A percentile compares a stretch with the other conserved stretches of the same genome.
These are phyloP conservation scores for Penstemon newberryi DNA, from an alignment of 257 asterid species.

Conservation along the genomic window DNA sequence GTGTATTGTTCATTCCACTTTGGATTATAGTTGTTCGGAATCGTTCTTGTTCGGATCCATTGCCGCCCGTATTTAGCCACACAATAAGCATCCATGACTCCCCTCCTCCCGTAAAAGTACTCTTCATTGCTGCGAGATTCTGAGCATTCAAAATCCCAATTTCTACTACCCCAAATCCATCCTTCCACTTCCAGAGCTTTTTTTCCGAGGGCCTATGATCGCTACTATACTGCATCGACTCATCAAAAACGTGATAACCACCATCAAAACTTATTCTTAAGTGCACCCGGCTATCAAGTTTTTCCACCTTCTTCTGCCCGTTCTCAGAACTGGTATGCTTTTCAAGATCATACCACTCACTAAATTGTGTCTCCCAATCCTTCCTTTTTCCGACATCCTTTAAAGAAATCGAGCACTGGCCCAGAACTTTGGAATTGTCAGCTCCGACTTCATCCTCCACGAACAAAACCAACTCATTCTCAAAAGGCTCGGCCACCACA, in stretches of 20 bases:
- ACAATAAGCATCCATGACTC: slow-evolving; percentile 71
- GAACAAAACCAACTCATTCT: slow-evolving; percentile 29
- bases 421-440: slow-evolving; percentile 45
- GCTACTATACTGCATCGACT: slow-evolving; percentile 78
- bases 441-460: slow-evolving; percentile 26
- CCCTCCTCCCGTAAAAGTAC: slow-evolving; percentile 50
- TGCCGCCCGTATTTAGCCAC: slow-evolving; percentile 74
- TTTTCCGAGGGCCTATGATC: slow-evolving; percentile 73
- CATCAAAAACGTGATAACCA: slow-evolving; percentile 96
- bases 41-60: slow-evolving; percentile 68
- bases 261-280: slow-evolving; percentile 79
- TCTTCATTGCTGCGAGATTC: slow-evolving; percentile 65
- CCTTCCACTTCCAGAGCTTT: slow-evolving; percentile 67
- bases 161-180: slow-evolving; percentile 68
- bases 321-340: slow-evolving; percentile 44
- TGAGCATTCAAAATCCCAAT: slow-evolving; percentile 80
- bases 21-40: slow-evolving; percentile 47
- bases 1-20: slow-evolving; percentile 78
- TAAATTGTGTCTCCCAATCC: slow-evolving; percentile 51
- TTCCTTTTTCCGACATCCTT: slow-evolving; percentile 59
- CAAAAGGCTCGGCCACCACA: slow-evolving; percentile 41
- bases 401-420: slow-evolving; percentile 58
- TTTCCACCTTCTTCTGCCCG: slow-evolving; percentile 46
- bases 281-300: slow-evolving; percentile 61
- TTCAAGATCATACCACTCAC: slow-evolving; percentile 78